Base-by-base conservation (phyloP, 345 rosid species). In the Acer saccharum region DNA sequence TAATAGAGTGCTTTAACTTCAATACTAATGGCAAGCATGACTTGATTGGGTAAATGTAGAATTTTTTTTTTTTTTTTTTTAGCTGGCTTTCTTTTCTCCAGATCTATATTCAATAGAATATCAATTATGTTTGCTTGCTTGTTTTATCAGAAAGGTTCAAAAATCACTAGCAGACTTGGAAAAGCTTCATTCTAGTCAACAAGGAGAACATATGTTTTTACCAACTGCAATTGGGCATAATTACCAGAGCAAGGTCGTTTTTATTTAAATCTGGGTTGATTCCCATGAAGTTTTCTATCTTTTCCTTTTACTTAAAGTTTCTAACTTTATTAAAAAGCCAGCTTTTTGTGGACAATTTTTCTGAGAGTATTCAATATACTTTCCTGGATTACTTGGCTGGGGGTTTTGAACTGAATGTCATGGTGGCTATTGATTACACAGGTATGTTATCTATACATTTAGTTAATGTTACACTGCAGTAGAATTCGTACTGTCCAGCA, bases 361-460 rank as follows among this genome's bases (percentile, higher is more conserved):
- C 89, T 27, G 97, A 93, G 83, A 89, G 89, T 60, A 81, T 81
- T 69, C 91, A 90, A 79, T 79, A 86, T 74, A 89, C 97, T 58
- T 95, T 95, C 84, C 85, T 95, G 71, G 99, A 95, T 75, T 95
- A 93, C 87, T 77, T 93, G 87, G 88, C 86, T 39, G 90, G 82
- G 50, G 99, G 99, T 74, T 95, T 86, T 54, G 96, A 95, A 81
- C 83, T 95, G 74, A 93, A 91, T 85, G 92, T 93, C 89, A 95
- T 95, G 98, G 93, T 92, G 76, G 99, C 99, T 69, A 79, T 95
- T 78, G 99, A 95, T 88, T 95, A 92, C 83, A 95, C 99, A 1
- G 99, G 99, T 95, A 83, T 66, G 58, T n/a, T 69, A 23, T 75
- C 81, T 62, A 20, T 9, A 7, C 8, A 58, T 60, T 77, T 29